phyloP scores from a whole-genome alignment of 495 filamentous ascomycete species.

The Penicillium lividum region DNA sequence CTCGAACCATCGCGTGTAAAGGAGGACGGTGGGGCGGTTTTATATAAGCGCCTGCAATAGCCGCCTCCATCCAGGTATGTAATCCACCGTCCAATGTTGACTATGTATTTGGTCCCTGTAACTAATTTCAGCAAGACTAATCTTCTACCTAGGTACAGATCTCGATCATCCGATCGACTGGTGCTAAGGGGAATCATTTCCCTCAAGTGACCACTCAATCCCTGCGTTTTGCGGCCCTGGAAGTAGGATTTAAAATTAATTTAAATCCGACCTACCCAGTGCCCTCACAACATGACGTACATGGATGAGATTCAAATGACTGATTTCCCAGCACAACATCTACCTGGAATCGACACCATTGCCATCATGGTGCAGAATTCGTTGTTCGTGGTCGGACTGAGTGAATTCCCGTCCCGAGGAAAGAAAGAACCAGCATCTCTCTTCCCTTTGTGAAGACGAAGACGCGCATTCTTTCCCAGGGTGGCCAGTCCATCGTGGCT shows the following conservation, averaged over 20 bases:
- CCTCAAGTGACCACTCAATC: conserved; percentile 2
- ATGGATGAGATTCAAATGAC: conserved; percentile 32
- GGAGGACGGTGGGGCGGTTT: conserved; percentile 21
- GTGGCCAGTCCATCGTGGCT: conserved; percentile 16
- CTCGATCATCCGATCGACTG: neutral
- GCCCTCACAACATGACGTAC: conserved; percentile 29
- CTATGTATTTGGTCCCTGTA: no score
- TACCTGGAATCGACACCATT: conserved; percentile 16
- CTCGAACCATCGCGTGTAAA: conserved; percentile 13
- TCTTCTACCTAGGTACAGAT: neutral
- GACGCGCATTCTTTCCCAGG: conserved; percentile 4
- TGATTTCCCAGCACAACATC: conserved; percentile 18
- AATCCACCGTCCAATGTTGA: neutral
- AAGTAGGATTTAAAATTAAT: conserved; percentile 14
- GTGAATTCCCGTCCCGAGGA: neutral
- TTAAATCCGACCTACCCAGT: conserved; percentile 25
- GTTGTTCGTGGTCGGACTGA: neutral
- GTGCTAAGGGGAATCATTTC: neutral
- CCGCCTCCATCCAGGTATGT: neutral
- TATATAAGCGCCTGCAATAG: conserved; percentile 6
- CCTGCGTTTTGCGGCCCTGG: conserved; percentile 1
- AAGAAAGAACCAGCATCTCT: conserved; percentile 2
- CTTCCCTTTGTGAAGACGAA: conserved; percentile 1
- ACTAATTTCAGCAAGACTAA: no score
- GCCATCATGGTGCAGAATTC: conserved; percentile 1